A percentile compares a stretch with the other conserved stretches of the same genome.
Evolutionary conservation across 164 flowering plant genomes (phyloP).

Genomic region (Piper longum): DNA sequence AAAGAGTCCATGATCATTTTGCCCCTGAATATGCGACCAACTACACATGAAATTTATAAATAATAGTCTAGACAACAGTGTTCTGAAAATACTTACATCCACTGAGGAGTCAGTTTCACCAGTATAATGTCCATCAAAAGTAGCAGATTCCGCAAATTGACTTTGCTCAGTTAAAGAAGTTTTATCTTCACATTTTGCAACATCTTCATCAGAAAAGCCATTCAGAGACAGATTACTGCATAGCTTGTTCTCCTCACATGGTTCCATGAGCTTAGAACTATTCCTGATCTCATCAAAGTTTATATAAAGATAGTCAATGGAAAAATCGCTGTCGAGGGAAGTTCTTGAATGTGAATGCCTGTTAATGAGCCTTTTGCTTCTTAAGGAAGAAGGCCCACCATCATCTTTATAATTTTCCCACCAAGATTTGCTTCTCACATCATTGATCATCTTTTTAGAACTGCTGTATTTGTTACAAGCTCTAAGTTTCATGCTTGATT

Average conservation of each 20-base stretch:
- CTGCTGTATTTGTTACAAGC: slow-evolving; percentile 16
- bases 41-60: neutral
- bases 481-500: slow-evolving; percentile 11
- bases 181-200: neutral
- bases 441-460: slow-evolving; percentile 15
- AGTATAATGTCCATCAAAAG: neutral
- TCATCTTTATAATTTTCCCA: neutral
- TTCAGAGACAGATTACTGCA: too few species aligned
- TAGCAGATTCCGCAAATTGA: neutral
- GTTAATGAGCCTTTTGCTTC: slow-evolving; percentile 16
- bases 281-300: neutral
- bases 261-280: neutral
- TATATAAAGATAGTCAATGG: neutral
- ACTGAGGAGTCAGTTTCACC: neutral
- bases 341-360: slow-evolving; percentile 18
- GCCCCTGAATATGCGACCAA: neutral
- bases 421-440: slow-evolving; percentile 5
- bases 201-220: neutral
- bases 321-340: neutral
- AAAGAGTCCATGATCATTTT: too few species aligned
- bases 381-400: slow-evolving; percentile 1
- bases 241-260: neutral
- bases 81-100: neutral
- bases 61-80: neutral
- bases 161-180: neutral